Evolutionary conservation across 2,329 filamentous ascomycete species (phyloP).

Genomic region (Ophiobolus disseminans): DNA sequence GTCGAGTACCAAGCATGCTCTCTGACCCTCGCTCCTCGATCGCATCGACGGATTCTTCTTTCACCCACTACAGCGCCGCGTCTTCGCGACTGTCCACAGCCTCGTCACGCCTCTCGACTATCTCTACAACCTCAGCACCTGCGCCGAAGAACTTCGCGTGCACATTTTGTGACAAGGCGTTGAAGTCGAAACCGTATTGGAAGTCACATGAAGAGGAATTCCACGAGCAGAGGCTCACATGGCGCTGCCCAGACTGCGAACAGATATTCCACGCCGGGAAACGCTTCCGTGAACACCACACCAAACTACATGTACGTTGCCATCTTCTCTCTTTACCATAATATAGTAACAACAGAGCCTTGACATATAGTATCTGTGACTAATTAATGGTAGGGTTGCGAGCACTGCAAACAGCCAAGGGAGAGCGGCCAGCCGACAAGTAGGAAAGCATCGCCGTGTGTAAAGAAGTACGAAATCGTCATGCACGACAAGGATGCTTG

Average conservation of each 20-base stretch:
- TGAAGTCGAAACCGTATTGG: constrained; percentile 74
- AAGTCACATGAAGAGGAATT: constrained; percentile 74
- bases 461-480: constrained; percentile 50
- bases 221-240: constrained; percentile 72
- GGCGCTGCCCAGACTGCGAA: constrained; percentile 72
- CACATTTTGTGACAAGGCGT: constrained; percentile 66
- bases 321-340: too few relatives aligned
- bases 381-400: constrained; percentile 56
- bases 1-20: constrained; percentile 47
- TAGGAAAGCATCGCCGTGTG: constrained; percentile 56
- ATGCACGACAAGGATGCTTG: constrained; percentile 70
- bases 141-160: constrained; percentile 52
- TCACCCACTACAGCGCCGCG: constrained; percentile 47
- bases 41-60: constrained; percentile 48
- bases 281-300: constrained; percentile 72
- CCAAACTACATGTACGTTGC: constrained; percentile 64
- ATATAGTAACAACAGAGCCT: too few relatives aligned
- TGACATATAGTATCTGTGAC: constrained; percentile 3
- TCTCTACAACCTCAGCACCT: constrained; percentile 41
- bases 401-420: constrained; percentile 70
- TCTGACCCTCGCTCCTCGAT: constrained; percentile 48
- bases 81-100: constrained; percentile 48
- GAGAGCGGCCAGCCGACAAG: constrained; percentile 60
- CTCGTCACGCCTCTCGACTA: constrained; percentile 46
- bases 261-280: constrained; percentile 73